Percentiles rank a stretch among this genome's conserved stretches.
phyloP scores from a whole-genome alignment of 495 filamentous ascomycete species.

The Penicillium desertorum region DNA sequence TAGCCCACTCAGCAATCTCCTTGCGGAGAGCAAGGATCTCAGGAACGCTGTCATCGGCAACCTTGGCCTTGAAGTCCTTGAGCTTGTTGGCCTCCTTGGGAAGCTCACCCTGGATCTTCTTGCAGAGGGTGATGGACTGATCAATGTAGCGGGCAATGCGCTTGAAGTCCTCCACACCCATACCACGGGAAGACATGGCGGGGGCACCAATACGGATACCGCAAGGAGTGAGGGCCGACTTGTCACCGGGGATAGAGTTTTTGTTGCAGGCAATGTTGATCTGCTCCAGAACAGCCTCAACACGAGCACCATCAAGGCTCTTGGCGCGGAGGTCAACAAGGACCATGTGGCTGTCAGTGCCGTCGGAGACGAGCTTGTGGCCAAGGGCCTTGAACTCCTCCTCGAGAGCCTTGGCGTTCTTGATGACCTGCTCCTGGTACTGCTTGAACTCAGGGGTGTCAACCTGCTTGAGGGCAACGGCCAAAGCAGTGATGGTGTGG shows the following conservation, averaged over 20 bases:
- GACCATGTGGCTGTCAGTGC: conserved; percentile 98
- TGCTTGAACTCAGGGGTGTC: conserved; percentile 89
- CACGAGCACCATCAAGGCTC: conserved; percentile 85
- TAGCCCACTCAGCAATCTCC: conserved; percentile 87
- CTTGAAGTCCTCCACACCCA: conserved; percentile 92
- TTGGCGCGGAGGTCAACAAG: conserved; percentile 84
- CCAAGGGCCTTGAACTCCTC: conserved; percentile 67
- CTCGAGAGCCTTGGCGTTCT: conserved; percentile 87
- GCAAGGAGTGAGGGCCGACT: conserved; percentile 90
- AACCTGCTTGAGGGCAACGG: conserved; percentile 95
- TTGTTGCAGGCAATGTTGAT: conserved; percentile 99
- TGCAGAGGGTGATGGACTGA: conserved; percentile 74
- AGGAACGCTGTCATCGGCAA: conserved; percentile 69
- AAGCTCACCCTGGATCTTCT: conserved; percentile 75
- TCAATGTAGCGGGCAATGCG: conserved; percentile 88
- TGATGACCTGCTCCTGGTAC: conserved; percentile 90
- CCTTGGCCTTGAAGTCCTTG: conserved; percentile 98
- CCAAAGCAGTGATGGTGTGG: conserved; percentile 98
- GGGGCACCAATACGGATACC: conserved; percentile 96
- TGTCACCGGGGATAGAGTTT: conserved; percentile 97
- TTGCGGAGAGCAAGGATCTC: conserved; percentile 81
- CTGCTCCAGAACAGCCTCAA: conserved; percentile 95
- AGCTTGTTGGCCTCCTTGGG: conserved; percentile 98
- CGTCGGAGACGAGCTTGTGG: conserved; percentile 91
- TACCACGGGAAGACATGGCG: conserved; percentile 93